Evolutionary conservation across 2,329 filamentous ascomycete genomes (phyloP).

Genomic region (Cercospora berteroae): DNA sequence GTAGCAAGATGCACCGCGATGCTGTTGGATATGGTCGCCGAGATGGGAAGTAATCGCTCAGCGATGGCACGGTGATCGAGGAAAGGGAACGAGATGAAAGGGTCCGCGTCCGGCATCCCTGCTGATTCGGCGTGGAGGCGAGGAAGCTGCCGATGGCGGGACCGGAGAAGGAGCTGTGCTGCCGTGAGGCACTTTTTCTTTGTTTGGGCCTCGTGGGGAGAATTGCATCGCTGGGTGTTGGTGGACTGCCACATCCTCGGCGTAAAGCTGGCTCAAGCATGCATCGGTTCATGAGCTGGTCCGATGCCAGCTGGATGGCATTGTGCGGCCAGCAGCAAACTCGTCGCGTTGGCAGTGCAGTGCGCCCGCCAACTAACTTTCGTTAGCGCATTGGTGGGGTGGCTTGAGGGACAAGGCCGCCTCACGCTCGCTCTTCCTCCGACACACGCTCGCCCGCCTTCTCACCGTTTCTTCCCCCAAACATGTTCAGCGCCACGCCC

Average conservation of each 20-base stretch:
- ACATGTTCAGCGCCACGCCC: not conserved
- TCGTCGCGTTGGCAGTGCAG: not conserved
- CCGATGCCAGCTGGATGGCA: not conserved
- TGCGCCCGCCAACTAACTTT: not conserved
- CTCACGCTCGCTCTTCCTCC: not conserved
- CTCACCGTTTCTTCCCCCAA: not conserved
- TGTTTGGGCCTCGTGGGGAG: not conserved
- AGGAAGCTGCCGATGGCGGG: not conserved
- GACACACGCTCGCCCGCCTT: not conserved
- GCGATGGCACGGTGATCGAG: not conserved
- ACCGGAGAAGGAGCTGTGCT: not conserved
- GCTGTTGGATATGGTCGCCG: not conserved
- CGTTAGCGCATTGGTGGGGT: constrained; percentile 4
- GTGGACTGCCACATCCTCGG: not conserved
- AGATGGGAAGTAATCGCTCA: not conserved
- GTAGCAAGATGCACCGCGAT: not conserved
- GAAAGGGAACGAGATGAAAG: not conserved
- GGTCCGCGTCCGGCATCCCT: not conserved
- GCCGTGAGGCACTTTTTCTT: not conserved
- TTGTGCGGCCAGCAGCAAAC: not conserved
- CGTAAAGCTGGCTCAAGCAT: not conserved
- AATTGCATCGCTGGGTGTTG: not conserved
- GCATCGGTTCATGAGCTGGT: not conserved
- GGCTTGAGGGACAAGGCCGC: not conserved
- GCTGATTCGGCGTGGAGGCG: not conserved